Evolutionary conservation across 2,329 filamentous ascomycete genomes (phyloP).

Genomic region (Fonsecaea multimorphosa): DNA sequence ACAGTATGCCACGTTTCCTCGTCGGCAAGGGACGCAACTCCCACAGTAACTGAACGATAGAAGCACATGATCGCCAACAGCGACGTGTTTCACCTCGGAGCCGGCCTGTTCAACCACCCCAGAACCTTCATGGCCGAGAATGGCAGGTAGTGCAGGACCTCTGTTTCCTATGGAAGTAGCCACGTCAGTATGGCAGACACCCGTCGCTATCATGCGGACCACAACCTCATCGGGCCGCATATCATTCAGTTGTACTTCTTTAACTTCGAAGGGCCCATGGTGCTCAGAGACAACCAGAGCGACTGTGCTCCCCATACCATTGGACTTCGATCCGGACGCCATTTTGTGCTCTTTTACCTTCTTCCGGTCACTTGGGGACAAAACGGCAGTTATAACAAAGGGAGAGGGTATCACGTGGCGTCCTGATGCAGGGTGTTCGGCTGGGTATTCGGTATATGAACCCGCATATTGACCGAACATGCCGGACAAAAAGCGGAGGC

Average conservation of each 20-base stretch:
- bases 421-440: neutral
- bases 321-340: neutral
- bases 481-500: neutral
- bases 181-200: conserved; percentile 83
- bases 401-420: neutral
- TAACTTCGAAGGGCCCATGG: neutral
- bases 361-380: neutral
- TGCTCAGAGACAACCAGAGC: neutral
- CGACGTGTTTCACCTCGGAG: conserved; percentile 65
- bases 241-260: conserved; percentile 10
- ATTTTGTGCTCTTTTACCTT: neutral
- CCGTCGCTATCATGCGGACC: conserved; percentile 84
- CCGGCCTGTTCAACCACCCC: conserved; percentile 62
- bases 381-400: neutral
- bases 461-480: neutral
- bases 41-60: conserved; percentile 43
- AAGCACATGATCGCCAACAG: conserved; percentile 87
- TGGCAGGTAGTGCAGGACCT: conserved; percentile 65
- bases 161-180: conserved; percentile 46
- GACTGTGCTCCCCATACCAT: neutral
- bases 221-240: conserved; percentile 85
- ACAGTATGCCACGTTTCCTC: conserved; percentile 20
- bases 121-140: conserved; percentile 60
- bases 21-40: conserved; percentile 19
- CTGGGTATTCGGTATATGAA: neutral